Base-by-base conservation (phyloP, 139 green algal genomes). In the Eudorina sp. region DNA sequence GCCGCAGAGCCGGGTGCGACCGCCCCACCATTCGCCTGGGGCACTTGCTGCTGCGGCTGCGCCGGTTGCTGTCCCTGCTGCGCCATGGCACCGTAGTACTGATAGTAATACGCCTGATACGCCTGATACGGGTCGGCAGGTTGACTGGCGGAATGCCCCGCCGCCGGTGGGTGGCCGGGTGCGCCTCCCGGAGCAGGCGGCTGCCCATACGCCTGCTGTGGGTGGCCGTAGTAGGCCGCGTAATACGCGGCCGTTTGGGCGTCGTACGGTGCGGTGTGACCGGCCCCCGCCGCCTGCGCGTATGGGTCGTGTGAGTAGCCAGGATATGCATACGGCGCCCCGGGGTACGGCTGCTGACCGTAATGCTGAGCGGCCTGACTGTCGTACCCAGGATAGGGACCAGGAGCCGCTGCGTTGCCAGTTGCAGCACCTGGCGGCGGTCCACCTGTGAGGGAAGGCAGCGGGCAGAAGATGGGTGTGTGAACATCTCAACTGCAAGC, bases 191-290 rank as follows among this genome's bases (percentile, higher is more conserved):
- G 72, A 8, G 23, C 40, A 27, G 40, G 72, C 72, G 76, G 51
- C 18, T 36, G 76, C 25, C 73, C 73, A 29, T 81, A 79, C 41
- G 18, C 14, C 18, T 36, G 40, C 43, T 43, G 73, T 3, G 75
- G 75, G 8, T 53, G 51, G 29, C 73, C 73, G 25, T 81, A 83
- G 46, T 83, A 83, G 14, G 76, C 76, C 23, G 51, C 34, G n/a
- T 70, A 83, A 3, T 83, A 55, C n/a, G 58, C 23, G 7, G 53
- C 77, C 8, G 73, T 19, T 16, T 81, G 73, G 27, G 48, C 19
- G 7, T 45, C 43, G 29, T 69, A 48, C 31, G 51, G 36, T 34
- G 34, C n/a, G n/a, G n/a, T n/a, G n/a, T n/a, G n/a, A n/a, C n/a
- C n/a, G n/a, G n/a, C n/a, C n/a, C n/a, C n/a, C n/a, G n/a, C n/a